These are phyloP conservation scores for Acrasis kona DNA, from an alignment of 78 protist species.

Conservation along the genomic window DNA sequence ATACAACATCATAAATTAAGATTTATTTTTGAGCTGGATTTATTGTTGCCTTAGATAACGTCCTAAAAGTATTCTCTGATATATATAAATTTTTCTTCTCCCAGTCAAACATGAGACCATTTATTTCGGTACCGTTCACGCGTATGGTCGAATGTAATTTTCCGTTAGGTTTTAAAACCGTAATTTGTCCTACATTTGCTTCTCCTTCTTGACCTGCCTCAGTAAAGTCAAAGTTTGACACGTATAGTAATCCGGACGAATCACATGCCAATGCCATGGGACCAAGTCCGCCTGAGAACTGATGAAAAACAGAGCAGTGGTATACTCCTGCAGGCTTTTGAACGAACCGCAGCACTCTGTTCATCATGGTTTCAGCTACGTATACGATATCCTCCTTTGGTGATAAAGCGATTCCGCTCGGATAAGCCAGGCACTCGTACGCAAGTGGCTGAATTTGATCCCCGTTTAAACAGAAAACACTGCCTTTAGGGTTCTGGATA, in stretches of 20 bases:
- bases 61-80: too few relatives aligned
- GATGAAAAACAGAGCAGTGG: constrained; percentile 24
- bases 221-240: constrained; percentile 21
- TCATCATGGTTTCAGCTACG: constrained; percentile 4
- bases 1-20: too few relatives aligned
- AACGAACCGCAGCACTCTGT: constrained; percentile 17
- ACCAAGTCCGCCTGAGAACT: constrained; percentile 27
- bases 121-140: too few relatives aligned
- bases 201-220: too few relatives aligned
- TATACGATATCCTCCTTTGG: constrained; percentile 1
- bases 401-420: constrained; percentile 2
- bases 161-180: not conserved
- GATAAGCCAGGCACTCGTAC: not conserved
- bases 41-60: too few relatives aligned
- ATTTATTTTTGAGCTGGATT: too few relatives aligned
- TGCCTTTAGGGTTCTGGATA: not conserved
- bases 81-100: too few relatives aligned
- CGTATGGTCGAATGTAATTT: not conserved
- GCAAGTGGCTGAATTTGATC: constrained; percentile 7
- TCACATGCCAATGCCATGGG: constrained; percentile 18
- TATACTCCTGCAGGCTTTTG: constrained; percentile 17
- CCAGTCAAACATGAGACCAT: too few relatives aligned
- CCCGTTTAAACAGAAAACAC: not conserved
- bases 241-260: constrained; percentile 13
- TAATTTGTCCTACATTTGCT: not conserved